Percentiles rank a stretch among this genome's conserved stretches.
Evolutionary conservation across 495 filamentous ascomycete species (phyloP).

Genomic region (Xylaria cubensis): DNA sequence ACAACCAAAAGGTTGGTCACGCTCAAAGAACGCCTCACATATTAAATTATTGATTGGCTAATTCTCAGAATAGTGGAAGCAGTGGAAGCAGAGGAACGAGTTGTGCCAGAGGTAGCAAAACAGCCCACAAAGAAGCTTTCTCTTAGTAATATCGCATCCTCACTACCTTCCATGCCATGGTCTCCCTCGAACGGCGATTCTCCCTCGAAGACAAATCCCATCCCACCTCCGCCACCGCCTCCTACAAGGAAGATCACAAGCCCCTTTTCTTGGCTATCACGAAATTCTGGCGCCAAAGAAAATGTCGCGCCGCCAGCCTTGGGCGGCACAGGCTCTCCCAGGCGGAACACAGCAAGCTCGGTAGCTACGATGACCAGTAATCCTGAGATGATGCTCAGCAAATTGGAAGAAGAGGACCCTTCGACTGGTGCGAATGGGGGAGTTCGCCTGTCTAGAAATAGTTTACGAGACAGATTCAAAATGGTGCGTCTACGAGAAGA

Average conservation of each 20-base stretch:
- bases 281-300: conserved; percentile 70
- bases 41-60: conserved; percentile 1
- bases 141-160: conserved; percentile 54
- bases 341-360: conserved; percentile 76
- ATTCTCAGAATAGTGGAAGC: not conserved
- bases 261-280: conserved; percentile 86
- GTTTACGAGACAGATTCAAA: conserved; percentile 86
- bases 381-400: conserved; percentile 72
- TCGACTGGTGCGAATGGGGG: conserved; percentile 52
- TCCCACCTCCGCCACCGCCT: conserved; percentile 51
- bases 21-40: not conserved
- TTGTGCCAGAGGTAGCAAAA: conserved; percentile 31
- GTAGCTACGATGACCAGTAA: conserved; percentile 76
- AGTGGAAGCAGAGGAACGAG: conserved; percentile 25
- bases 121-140: conserved; percentile 50
- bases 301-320: conserved; percentile 59
- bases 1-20: conserved; percentile 37
- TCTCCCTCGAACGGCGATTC: conserved; percentile 49
- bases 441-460: conserved; percentile 65
- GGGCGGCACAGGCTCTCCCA: conserved; percentile 45
- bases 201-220: conserved; percentile 43
- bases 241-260: conserved; percentile 72
- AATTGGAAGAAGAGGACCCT: conserved; percentile 71
- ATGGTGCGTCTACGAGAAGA: conserved; percentile 81
- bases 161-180: conserved; percentile 63